A percentile compares a stretch with the other conserved stretches of the same genome.
Evolutionary conservation across 306 rosid genomes (phyloP).

Genomic region (Chamaecrista fasciculata): DNA sequence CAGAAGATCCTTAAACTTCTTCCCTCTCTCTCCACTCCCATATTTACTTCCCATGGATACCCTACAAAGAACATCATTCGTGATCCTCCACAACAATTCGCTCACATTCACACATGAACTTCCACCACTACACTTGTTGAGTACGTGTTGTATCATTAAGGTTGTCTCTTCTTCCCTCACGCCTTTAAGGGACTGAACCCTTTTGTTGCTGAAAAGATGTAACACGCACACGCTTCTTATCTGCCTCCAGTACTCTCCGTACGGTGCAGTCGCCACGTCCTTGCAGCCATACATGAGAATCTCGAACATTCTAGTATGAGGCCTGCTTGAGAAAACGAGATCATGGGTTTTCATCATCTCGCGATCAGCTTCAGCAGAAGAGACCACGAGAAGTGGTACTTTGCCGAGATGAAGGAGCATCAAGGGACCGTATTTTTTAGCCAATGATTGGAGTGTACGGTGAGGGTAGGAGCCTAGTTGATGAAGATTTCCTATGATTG

Average conservation of each 20-base stretch:
- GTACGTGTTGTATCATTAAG: conserved; percentile 29
- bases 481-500: conserved; percentile 50
- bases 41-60: not conserved
- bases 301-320: not conserved
- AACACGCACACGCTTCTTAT: conserved; percentile 34
- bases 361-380: conserved; percentile 38
- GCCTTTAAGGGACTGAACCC: conserved; percentile 17
- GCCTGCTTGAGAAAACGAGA: conserved; percentile 30
- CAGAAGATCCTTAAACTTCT: not conserved
- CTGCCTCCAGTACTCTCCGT: conserved; percentile 57
- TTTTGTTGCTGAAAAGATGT: conserved; percentile 32
- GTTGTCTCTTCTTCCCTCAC: conserved; percentile 34
- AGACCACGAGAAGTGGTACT: conserved; percentile 41
- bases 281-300: conserved; percentile 42
- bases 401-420: conserved; percentile 53
- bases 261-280: conserved; percentile 39
- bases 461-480: conserved; percentile 44
- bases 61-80: not conserved
- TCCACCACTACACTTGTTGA: too few species aligned
- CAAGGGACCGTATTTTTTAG: conserved; percentile 44
- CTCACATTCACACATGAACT: not conserved
- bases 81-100: not conserved
- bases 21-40: not conserved
- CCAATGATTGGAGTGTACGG: conserved; percentile 33
- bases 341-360: conserved; percentile 56